A percentile compares a stretch with the other conserved stretches of the same genome.
These are phyloP conservation scores for Sporisorium sorghi DNA, from an alignment of 1,284 basidiomycete species.

Conservation along the genomic window DNA sequence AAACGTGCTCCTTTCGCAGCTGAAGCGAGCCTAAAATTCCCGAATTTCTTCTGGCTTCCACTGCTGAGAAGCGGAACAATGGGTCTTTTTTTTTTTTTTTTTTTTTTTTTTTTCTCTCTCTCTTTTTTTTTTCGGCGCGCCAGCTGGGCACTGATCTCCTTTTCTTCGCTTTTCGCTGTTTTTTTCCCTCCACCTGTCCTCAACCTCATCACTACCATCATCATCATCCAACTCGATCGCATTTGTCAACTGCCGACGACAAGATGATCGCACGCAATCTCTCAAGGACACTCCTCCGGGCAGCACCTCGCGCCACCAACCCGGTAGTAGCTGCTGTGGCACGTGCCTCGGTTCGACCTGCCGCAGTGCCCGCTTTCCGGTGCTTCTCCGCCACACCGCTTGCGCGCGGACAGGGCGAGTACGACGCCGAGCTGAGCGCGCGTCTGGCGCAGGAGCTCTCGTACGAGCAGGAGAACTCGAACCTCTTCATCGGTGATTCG, in stretches of 20 bases:
- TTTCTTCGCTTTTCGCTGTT: not conserved
- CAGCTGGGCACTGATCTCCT: slow-evolving; percentile 19
- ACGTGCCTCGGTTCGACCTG: slow-evolving; percentile 12
- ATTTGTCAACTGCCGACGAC: no score
- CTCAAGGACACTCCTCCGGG: slow-evolving; percentile 20
- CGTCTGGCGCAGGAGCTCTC: slow-evolving; percentile 85
- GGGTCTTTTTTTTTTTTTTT: slow-evolving; percentile 4
- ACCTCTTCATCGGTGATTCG: slow-evolving; percentile 42
- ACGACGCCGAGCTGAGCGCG: slow-evolving; percentile 79
- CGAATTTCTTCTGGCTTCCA: slow-evolving; percentile 29
- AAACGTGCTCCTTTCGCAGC: not conserved
- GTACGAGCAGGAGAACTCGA: slow-evolving; percentile 79
- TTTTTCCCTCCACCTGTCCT: slow-evolving; percentile 17
- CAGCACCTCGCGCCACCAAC: slow-evolving; percentile 10
- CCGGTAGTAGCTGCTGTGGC: not conserved
- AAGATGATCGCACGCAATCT: slow-evolving; percentile 33
- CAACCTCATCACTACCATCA: slow-evolving; percentile 15
- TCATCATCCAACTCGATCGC: not conserved
- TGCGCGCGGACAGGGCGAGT: slow-evolving; percentile 70
- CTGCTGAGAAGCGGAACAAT: slow-evolving; percentile 1
- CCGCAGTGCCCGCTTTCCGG: not conserved
- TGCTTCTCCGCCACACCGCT: slow-evolving; percentile 21
- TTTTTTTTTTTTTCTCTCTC: no score
- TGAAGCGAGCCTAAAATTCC: not conserved
- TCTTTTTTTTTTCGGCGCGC: not conserved